Percentiles rank a stretch among this genome's conserved stretches.
Conservation (phyloP, 2,329 filamentous ascomycete species). For the Aureobasidium zeae region DNA sequence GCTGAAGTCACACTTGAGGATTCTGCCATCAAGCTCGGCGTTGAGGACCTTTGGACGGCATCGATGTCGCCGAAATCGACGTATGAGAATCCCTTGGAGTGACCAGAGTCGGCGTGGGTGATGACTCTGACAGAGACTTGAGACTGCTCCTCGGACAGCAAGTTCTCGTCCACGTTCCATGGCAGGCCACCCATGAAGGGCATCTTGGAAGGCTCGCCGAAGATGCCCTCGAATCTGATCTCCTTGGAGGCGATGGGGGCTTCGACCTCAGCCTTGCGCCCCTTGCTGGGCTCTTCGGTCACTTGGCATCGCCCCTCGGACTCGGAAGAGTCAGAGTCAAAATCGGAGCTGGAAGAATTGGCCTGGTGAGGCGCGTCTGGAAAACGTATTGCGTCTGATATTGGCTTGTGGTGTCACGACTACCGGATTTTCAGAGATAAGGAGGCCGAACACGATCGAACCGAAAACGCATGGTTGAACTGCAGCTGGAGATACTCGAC, state of each 20-base stretch:
- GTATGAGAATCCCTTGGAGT: conserved; percentile 86
- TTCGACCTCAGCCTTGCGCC: conserved; percentile 33
- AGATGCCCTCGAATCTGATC: conserved; percentile 42
- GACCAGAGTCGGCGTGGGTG: conserved; percentile 68
- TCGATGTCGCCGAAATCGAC: conserved; percentile 69
- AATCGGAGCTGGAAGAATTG: conserved; percentile 17
- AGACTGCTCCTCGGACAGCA: conserved; percentile 72
- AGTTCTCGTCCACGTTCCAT: conserved; percentile 81
- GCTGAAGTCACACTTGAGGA: conserved; percentile 71
- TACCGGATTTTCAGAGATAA: too few species aligned
- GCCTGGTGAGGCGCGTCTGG: too few species aligned
- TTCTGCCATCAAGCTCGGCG: conserved; percentile 66
- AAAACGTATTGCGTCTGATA: too few species aligned
- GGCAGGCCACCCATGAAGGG: conserved; percentile 85
- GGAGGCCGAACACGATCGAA: too few species aligned
- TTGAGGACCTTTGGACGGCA: conserved; percentile 62
- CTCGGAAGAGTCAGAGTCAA: conserved; percentile 20
- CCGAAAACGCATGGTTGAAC: too few species aligned
- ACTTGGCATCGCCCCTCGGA: conserved; percentile 35
- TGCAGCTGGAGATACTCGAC: too few species aligned
- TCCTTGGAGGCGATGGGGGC: conserved; percentile 36
- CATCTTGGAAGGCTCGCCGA: conserved; percentile 47
- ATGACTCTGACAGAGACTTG: conserved; percentile 68
- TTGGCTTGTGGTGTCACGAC: too few species aligned
- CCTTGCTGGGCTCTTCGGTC: conserved; percentile 33